Evolutionary conservation across 345 rosid species (phyloP).

Genomic region (Acer yangbiense): DNA sequence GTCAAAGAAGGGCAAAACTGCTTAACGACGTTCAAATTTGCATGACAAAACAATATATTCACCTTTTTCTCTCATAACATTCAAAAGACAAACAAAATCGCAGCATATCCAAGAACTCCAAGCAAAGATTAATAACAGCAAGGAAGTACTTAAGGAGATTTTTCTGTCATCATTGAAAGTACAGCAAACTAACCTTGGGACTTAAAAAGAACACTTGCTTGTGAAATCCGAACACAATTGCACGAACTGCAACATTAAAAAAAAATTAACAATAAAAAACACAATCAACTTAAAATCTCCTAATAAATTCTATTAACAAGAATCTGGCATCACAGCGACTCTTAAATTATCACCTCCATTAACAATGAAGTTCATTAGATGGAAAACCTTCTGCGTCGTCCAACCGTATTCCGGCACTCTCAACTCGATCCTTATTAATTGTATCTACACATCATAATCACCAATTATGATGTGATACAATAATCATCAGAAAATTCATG

Average conservation of each 20-base stretch:
- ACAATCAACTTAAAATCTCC: background rate
- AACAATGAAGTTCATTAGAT: slow-evolving; percentile 95
- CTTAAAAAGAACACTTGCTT: slow-evolving; percentile 66
- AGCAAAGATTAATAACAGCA: background rate
- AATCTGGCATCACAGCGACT: slow-evolving; percentile 1
- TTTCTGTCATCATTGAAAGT: background rate
- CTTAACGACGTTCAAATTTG: background rate
- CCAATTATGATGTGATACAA: background rate
- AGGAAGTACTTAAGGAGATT: background rate
- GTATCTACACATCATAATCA: slow-evolving; percentile 54
- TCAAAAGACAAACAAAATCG: background rate
- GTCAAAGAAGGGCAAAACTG: background rate
- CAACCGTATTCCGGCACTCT: slow-evolving; percentile 99
- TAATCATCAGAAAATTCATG: background rate
- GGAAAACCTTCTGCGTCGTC: slow-evolving; percentile 98
- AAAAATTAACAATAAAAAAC: background rate
- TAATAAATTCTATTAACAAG: background rate
- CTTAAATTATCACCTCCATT: slow-evolving; percentile 74
- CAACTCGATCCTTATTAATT: slow-evolving; percentile 80
- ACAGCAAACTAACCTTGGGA: slow-evolving; percentile 73
- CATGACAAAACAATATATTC: background rate
- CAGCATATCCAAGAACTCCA: background rate
- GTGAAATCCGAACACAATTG: slow-evolving; percentile 95
- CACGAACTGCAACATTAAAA: slow-evolving; percentile 63
- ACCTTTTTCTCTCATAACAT: background rate